Percentiles rank a stretch among this genome's conserved stretches.
phyloP scores from a whole-genome alignment of 208 protist species.

The Leptomonas seymouri region DNA sequence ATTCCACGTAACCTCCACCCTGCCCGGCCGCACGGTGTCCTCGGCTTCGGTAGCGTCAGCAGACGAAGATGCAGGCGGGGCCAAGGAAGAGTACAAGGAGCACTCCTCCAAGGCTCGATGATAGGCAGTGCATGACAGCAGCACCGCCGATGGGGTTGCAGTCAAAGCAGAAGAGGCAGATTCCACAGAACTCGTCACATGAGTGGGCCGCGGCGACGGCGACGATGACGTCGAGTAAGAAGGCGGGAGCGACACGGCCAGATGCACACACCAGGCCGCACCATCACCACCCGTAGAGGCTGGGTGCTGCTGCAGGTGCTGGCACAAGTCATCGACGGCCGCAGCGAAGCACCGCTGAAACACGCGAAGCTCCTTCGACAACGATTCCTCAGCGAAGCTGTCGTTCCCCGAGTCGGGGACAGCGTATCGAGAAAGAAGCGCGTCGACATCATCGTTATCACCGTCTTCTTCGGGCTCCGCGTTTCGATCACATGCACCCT shows the following conservation, averaged over 20 bases:
- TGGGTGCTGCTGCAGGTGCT: conserved; percentile 36
- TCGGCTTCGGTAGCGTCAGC: background rate
- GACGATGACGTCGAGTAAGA: background rate
- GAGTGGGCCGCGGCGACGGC: background rate
- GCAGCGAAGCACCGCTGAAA: conserved; percentile 35
- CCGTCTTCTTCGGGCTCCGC: background rate
- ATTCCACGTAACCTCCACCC: conserved; percentile 64
- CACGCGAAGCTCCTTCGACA: conserved; percentile 50
- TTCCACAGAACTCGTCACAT: background rate
- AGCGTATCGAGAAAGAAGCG: conserved; percentile 34
- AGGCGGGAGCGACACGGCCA: conserved; percentile 42
- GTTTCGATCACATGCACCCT: background rate
- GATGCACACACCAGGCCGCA: conserved; percentile 60
- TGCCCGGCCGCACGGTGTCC: background rate
- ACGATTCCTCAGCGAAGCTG: conserved; percentile 44
- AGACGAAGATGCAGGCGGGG: conserved; percentile 4
- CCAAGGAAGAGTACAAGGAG: conserved; percentile 41
- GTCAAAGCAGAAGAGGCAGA: background rate
- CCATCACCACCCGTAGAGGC: conserved; percentile 8
- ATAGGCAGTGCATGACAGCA: conserved; percentile 68
- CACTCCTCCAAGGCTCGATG: conserved; percentile 66
- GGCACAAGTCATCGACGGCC: conserved; percentile 34
- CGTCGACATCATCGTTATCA: conserved; percentile 13
- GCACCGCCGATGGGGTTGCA: conserved; percentile 28
- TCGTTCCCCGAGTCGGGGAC: conserved; percentile 50